Evolutionary conservation across 225 moss, liverwort and hornwort species (phyloP).

Genomic region (Marchantia paleacea): DNA sequence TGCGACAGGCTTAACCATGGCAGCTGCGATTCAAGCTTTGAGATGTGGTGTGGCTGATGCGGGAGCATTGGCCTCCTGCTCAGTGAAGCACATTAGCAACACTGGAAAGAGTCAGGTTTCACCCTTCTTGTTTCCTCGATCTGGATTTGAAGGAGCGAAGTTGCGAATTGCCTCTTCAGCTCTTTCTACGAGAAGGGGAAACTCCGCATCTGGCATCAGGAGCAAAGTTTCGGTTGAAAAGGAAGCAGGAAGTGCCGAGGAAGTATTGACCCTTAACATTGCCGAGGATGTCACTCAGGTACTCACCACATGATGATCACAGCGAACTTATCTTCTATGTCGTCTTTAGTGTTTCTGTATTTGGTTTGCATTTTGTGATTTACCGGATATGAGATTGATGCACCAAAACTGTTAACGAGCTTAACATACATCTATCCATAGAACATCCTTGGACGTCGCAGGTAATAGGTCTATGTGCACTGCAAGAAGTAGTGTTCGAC

Average conservation of each 20-base stretch:
- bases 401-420: too few species aligned
- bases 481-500: neutral
- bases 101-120: constrained; percentile 3
- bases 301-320: neutral
- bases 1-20: constrained; percentile 26
- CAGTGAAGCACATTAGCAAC: constrained; percentile 10
- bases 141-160: constrained; percentile 28
- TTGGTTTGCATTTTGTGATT: too few species aligned
- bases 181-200: neutral
- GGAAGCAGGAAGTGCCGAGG: constrained; percentile 26
- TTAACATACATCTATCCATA: too few species aligned
- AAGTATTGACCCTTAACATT: constrained; percentile 42
- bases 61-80: constrained; percentile 20
- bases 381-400: too few species aligned
- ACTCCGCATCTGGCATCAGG: constrained; percentile 6
- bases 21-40: constrained; percentile 27
- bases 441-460: neutral
- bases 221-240: constrained; percentile 42
- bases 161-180: constrained; percentile 14
- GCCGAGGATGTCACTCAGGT: constrained; percentile 55
- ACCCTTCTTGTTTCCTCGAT: constrained; percentile 2
- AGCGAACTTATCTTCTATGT: neutral
- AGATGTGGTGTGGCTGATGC: constrained; percentile 17
- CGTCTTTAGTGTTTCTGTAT: too few species aligned
- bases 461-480: neutral